Conservation (phyloP, 176 grass and related monocot species). For the Phoenix roebelenii region DNA sequence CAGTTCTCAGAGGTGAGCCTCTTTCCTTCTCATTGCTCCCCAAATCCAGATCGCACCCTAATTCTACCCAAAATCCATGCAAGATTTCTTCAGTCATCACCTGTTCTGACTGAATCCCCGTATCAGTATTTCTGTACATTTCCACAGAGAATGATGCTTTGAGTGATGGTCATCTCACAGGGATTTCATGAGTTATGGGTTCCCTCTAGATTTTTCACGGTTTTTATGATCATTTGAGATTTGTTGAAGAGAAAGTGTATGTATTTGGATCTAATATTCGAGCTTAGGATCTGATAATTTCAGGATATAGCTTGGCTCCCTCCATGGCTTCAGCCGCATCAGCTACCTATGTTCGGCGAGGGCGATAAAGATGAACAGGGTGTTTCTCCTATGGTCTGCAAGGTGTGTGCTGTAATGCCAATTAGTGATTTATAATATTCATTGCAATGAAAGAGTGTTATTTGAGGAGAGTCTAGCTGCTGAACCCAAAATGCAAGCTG, state of each 20-base stretch:
- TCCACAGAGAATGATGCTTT: too few relatives aligned
- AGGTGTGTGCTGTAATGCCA: conserved; percentile 26
- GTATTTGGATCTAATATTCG: not conserved
- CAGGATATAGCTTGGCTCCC: conserved; percentile 72
- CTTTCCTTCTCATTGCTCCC: not conserved
- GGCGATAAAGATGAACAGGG: conserved; percentile 3
- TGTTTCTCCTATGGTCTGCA: conserved; percentile 27
- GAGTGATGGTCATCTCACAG: too few relatives aligned
- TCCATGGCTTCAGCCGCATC: conserved; percentile 71
- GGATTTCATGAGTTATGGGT: too few relatives aligned
- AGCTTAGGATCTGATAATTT: not conserved
- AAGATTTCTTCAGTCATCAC: not conserved
- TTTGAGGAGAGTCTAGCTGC: too few relatives aligned
- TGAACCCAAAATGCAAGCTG: too few relatives aligned
- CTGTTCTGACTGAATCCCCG: not conserved
- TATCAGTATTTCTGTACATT: not conserved
- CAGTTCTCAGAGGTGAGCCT: conserved; percentile 68
- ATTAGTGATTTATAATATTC: not conserved
- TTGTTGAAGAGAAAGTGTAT: not conserved
- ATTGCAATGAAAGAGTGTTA: too few relatives aligned
- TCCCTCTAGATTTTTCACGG: too few relatives aligned
- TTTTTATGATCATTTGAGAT: not conserved
- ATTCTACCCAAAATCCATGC: too few relatives aligned
- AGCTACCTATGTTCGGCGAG: conserved; percentile 9
- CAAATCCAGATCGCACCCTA: too few relatives aligned